Evolutionary conservation across 2,329 filamentous ascomycete genomes (phyloP).

Genomic region (Fusarium keratoplasticum): DNA sequence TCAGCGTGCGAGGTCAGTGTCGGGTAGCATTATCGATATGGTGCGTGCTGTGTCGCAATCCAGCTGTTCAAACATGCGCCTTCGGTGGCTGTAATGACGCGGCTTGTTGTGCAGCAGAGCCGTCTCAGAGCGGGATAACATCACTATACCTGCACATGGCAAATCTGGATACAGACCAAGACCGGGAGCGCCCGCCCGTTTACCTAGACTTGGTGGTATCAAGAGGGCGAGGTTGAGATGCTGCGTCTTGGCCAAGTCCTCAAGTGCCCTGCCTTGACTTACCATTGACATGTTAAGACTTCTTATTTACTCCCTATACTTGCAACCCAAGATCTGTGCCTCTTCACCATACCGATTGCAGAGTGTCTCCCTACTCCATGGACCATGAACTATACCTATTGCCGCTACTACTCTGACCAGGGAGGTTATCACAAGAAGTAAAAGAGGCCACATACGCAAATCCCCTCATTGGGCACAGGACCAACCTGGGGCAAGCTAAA

Average conservation of each 20-base stretch:
- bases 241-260: background rate
- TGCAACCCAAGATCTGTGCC: background rate
- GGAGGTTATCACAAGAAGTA: background rate
- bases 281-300: background rate
- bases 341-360: background rate
- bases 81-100: background rate
- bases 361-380: background rate
- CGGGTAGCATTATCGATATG: background rate
- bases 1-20: background rate
- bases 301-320: background rate
- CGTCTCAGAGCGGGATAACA: background rate
- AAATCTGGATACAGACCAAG: background rate
- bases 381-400: background rate
- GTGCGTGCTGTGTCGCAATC: background rate
- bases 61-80: background rate
- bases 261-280: background rate
- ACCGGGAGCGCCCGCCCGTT: background rate
- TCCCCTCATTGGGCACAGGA: background rate
- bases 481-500: background rate
- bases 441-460: background rate
- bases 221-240: background rate
- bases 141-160: background rate
- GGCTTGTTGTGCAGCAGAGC: background rate
- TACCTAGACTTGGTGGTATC: background rate
- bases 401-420: background rate